A percentile compares a stretch with the other conserved stretches of the same genome.
These are phyloP conservation scores for Xylariaceae sp. DNA, from an alignment of 2,329 filamentous ascomycete genomes.

Conservation along the genomic window DNA sequence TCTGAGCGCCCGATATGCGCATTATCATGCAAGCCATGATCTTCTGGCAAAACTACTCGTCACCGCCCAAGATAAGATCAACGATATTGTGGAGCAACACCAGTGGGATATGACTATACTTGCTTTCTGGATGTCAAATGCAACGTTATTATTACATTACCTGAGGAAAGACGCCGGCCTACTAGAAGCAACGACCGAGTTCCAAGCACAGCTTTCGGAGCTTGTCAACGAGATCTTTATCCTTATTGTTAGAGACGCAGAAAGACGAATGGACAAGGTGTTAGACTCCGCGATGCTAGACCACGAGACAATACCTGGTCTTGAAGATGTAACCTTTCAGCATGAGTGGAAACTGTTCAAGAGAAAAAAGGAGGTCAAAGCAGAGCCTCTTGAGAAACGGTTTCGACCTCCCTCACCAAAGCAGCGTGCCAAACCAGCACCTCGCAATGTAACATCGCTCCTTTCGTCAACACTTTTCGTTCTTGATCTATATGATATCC, in stretches of 20 bases:
- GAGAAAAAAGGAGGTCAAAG: constrained; percentile 85
- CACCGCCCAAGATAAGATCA: constrained; percentile 93
- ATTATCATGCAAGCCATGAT: constrained; percentile 91
- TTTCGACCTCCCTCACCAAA: constrained; percentile 93
- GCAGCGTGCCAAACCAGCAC: constrained; percentile 87
- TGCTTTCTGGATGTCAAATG: constrained; percentile 98
- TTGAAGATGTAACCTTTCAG: constrained; percentile 95
- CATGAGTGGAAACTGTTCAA: constrained; percentile 99
- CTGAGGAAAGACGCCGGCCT: constrained; percentile 91
- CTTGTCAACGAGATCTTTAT: constrained; percentile 99
- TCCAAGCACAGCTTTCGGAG: constrained; percentile 91
- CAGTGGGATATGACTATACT: constrained; percentile 99
- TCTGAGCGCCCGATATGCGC: constrained; percentile 90
- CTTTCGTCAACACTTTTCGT: constrained; percentile 96
- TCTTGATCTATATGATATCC: constrained; percentile 96
- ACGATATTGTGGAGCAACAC: constrained; percentile 90
- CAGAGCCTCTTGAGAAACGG: constrained; percentile 87
- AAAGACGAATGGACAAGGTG: constrained; percentile 94
- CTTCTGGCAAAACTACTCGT: constrained; percentile 80
- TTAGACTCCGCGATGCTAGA: constrained; percentile 93
- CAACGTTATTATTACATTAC: constrained; percentile 92
- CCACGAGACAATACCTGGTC: constrained; percentile 96
- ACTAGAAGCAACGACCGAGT: constrained; percentile 80
- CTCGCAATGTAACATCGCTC: constrained; percentile 92
- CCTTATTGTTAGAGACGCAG: constrained; percentile 92